Percentiles rank a stretch among this genome's conserved stretches.
These are phyloP conservation scores for Monosporozyma servazzii DNA, from an alignment of 805 yeast genomes.

Conservation along the genomic window DNA sequence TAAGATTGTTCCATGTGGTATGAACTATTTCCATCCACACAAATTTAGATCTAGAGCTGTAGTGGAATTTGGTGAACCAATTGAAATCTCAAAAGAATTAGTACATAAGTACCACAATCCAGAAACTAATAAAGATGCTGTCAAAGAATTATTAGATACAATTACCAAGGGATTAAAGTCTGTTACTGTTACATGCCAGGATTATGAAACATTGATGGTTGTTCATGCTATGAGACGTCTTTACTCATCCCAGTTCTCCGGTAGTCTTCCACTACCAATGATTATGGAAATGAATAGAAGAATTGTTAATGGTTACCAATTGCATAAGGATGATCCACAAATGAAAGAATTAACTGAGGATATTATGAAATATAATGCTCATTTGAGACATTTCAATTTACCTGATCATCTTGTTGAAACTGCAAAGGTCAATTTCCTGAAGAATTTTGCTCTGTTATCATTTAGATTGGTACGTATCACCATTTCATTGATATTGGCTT, in stretches of 20 bases:
- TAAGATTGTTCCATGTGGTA: conserved; percentile 90
- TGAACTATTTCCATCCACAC: conserved; percentile 95
- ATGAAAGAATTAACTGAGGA: conserved; percentile 51
- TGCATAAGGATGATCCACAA: conserved; percentile 60
- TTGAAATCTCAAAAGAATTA: conserved; percentile 52
- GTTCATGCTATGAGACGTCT: conserved; percentile 88
- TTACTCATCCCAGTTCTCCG: conserved; percentile 51
- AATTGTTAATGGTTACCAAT: conserved; percentile 70
- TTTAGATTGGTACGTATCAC: conserved; percentile 49
- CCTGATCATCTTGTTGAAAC: conserved; percentile 45
- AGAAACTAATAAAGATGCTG: conserved; percentile 50
- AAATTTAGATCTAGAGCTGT: conserved; percentile 93
- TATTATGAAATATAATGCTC: conserved; percentile 66
- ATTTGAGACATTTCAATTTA: conserved; percentile 55
- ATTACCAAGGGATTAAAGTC: conserved; percentile 68
- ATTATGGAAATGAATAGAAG: conserved; percentile 88
- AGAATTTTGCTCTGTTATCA: conserved; percentile 44
- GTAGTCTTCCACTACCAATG: conserved; percentile 66
- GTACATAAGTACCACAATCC: conserved; percentile 58
- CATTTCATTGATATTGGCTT: conserved; percentile 50
- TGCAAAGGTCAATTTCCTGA: conserved; percentile 40
- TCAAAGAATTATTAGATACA: conserved; percentile 57
- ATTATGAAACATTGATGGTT: conserved; percentile 80
- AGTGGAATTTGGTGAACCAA: conserved; percentile 86
- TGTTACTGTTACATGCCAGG: conserved; percentile 83